phyloP scores from a whole-genome alignment of 1,139 yeast genomes.

The Saccharomyces hybrid region DNA sequence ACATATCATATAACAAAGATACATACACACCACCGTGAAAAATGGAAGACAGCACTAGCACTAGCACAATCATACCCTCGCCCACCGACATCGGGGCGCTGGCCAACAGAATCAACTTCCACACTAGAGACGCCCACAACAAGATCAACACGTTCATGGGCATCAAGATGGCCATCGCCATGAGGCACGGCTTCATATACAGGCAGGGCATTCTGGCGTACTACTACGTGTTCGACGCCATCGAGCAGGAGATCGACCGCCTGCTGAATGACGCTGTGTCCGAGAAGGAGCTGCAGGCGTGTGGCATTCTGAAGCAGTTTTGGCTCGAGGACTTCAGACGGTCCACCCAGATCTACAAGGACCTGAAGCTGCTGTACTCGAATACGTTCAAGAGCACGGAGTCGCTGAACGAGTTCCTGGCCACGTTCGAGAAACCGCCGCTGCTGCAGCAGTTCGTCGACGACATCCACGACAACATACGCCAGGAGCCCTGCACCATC shows the following conservation, averaged over 20 bases:
- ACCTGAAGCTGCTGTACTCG: conserved; percentile 59
- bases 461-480: conserved; percentile 48
- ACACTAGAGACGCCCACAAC: conserved; percentile 60
- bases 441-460: conserved; percentile 55
- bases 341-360: conserved; percentile 48
- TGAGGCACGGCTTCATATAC: conserved; percentile 65
- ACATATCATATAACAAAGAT: neutral
- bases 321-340: conserved; percentile 72
- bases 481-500: conserved; percentile 59
- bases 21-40: neutral
- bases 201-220: conserved; percentile 76
- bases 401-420: conserved; percentile 28
- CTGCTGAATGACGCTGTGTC: conserved; percentile 43
- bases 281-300: conserved; percentile 34
- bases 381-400: conserved; percentile 47
- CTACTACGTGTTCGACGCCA: conserved; percentile 64
- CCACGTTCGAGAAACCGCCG: conserved; percentile 34
- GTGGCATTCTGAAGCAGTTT: conserved; percentile 39
- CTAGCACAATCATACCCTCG: conserved; percentile 44
- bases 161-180: conserved; percentile 63
- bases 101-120: conserved; percentile 68
- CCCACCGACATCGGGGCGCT: conserved; percentile 72
- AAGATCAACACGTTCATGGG: conserved; percentile 63
- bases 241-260: conserved; percentile 63
- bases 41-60: neutral